A percentile compares a stretch with the other conserved stretches of the same genome.
Evolutionary conservation across 495 filamentous ascomycete species (phyloP).

Genomic region (Astrothelium macrocarpum): DNA sequence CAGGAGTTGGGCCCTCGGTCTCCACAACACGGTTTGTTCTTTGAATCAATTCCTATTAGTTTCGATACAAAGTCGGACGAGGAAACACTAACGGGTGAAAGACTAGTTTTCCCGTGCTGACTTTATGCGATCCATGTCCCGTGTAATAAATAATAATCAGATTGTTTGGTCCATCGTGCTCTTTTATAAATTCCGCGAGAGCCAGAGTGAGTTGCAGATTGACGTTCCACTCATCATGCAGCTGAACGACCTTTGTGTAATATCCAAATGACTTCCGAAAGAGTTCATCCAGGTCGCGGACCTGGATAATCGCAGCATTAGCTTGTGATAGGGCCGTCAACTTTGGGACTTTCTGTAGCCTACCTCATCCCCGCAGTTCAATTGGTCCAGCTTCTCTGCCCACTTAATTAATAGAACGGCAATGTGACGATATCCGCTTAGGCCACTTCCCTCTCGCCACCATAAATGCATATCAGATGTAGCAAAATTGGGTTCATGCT

Average conservation of each 20-base stretch:
- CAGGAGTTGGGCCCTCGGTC: neutral
- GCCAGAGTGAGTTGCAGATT: neutral
- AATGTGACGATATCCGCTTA: neutral
- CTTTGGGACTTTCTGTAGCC: neutral
- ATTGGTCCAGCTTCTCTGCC: conserved; percentile 2
- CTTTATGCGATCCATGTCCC: conserved; percentile 7
- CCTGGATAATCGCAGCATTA: neutral
- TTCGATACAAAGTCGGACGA: neutral
- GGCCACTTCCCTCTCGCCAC: neutral
- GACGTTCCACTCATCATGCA: neutral
- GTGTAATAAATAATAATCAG: conserved; percentile 15
- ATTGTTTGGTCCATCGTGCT: conserved; percentile 8
- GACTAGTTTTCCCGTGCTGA: neutral
- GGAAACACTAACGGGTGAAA: neutral
- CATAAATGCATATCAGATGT: conserved; percentile 2
- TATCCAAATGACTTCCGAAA: conserved; percentile 5
- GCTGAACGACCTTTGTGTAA: conserved; percentile 8
- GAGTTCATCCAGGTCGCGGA: neutral
- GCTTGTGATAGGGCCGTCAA: neutral
- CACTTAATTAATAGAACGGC: conserved; percentile 7
- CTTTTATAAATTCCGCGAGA: neutral
- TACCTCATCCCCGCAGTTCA: conserved; percentile 5
- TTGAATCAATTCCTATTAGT: neutral
- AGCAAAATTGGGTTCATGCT: neutral
- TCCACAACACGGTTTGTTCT: neutral